Base-by-base conservation (phyloP, 1,284 basidiomycete species). In the Papiliotrema laurentii region DNA sequence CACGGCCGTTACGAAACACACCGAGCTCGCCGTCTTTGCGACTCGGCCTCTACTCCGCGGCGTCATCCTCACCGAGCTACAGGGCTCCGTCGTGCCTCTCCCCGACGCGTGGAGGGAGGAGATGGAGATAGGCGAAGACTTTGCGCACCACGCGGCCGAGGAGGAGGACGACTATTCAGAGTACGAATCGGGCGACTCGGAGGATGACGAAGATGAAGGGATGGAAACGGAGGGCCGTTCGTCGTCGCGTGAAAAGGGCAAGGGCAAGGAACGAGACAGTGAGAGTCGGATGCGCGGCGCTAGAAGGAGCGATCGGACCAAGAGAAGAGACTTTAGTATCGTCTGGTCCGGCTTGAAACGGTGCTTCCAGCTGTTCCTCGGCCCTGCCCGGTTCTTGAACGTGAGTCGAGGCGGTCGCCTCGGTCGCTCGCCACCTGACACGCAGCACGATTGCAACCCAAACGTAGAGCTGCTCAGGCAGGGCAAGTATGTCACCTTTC, bases 381-480 rank as follows among this genome's bases (percentile, higher is more conserved):
- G 72, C n/a, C 71, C 72, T 0, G 72, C 71, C 0, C 58, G 71
- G 21, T 74, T 74, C 43, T 50, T 74, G 35, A 74, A 74, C 50
- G 71, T 72, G 47, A 53, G 69, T 61, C 6, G 18, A 38, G 4
- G n/a, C n/a, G n/a, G n/a, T n/a, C n/a, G n/a, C n/a, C n/a, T n/a
- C n/a, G n/a, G n/a, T n/a, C n/a, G n/a, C n/a, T n/a, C n/a, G n/a
- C n/a, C n/a, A n/a, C n/a, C n/a, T n/a, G n/a, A n/a, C n/a, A n/a
- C n/a, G 26, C 33, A 72, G 69, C 72, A 74, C 43, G 72, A 74
- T 49, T 74, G 72, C 50, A 51, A 62, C 13, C 71, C 71, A 5
- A 73, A 73, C 49, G 70, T 72, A 31, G 66, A 71, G 51, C 51
- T 74, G 19, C 55, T 64, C 9, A 43, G 64, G 27, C 63, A 65